Evolutionary conservation across 2,329 filamentous ascomycete genomes (phyloP).

Genomic region (Fusarium sp.): DNA sequence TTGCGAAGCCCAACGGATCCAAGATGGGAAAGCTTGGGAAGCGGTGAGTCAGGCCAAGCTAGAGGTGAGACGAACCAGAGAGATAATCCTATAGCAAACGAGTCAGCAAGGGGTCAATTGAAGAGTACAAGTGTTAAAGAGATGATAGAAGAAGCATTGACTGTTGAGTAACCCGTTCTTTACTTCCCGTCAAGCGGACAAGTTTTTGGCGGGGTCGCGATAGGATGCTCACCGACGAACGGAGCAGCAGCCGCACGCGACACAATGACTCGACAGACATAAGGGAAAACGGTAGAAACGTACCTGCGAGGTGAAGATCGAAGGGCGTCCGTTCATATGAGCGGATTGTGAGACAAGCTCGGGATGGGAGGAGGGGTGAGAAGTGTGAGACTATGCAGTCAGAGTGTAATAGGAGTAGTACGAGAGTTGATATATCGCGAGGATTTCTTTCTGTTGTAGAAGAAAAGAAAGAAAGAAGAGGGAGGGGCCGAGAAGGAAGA

Average conservation of each 20-base stretch:
- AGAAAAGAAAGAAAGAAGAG: slow-evolving; percentile 20
- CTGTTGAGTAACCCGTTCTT: not conserved
- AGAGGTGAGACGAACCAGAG: slow-evolving; percentile 68
- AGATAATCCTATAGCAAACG: slow-evolving; percentile 73
- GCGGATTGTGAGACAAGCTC: slow-evolving; percentile 63
- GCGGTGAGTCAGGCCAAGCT: slow-evolving; percentile 57
- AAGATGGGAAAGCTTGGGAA: slow-evolving; percentile 28
- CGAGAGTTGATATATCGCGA: slow-evolving; percentile 12
- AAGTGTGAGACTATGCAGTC: slow-evolving; percentile 32
- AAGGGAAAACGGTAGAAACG: slow-evolving; percentile 15
- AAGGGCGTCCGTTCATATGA: slow-evolving; percentile 88
- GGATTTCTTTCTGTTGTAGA: slow-evolving; percentile 34
- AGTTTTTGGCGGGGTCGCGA: slow-evolving; percentile 23
- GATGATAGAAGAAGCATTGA: slow-evolving; percentile 11
- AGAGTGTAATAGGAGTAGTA: not conserved
- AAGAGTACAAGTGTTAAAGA: slow-evolving; percentile 13
- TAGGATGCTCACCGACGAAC: slow-evolving; percentile 12
- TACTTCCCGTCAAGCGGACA: slow-evolving; percentile 21
- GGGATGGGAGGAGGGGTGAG: slow-evolving; percentile 34
- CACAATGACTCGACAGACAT: not conserved
- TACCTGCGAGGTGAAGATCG: slow-evolving; percentile 90
- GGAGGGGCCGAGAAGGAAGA: slow-evolving; percentile 24
- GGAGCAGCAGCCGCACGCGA: slow-evolving; percentile 11
- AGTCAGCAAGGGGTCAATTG: slow-evolving; percentile 56
- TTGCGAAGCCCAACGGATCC: slow-evolving; percentile 14